phyloP scores from a whole-genome alignment of 768 basidiomycete species.

The Suillus fuscotomentosus region DNA sequence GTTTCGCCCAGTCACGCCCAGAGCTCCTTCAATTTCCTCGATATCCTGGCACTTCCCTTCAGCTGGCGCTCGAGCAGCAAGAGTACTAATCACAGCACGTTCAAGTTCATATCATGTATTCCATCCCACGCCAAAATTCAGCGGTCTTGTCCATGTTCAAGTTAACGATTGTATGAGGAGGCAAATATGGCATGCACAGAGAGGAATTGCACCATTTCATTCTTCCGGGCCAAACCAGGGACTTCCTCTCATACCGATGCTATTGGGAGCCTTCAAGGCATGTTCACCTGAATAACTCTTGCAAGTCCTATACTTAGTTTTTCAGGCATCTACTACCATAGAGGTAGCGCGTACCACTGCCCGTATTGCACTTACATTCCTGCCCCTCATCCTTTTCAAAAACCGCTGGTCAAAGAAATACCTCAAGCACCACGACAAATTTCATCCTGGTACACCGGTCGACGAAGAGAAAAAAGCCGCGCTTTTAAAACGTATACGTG shows the following conservation, averaged over 20 bases:
- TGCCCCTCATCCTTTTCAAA: conserved; percentile 65
- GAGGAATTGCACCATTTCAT: conserved; percentile 35
- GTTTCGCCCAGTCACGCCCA: conserved; percentile 37
- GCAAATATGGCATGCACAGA: conserved; percentile 2
- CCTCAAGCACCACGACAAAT: conserved; percentile 43
- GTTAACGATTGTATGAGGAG: conserved; percentile 2
- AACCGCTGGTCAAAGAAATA: conserved; percentile 50
- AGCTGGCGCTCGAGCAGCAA: not conserved
- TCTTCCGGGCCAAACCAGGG: conserved; percentile 35
- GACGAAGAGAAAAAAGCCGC: conserved; percentile 52
- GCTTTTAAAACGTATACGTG: conserved; percentile 47
- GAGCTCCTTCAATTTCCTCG: not conserved
- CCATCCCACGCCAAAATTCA: conserved; percentile 3
- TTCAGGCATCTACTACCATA: conserved; percentile 70
- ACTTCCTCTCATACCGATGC: conserved; percentile 48
- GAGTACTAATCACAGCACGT: not conserved
- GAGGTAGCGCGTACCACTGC: conserved; percentile 68
- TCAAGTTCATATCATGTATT: conserved; percentile 1
- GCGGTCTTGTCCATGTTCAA: conserved; percentile 10
- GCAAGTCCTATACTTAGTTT: conserved; percentile 3
- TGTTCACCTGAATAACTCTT: conserved; percentile 10
- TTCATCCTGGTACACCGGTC: conserved; percentile 40
- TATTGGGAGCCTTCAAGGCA: conserved; percentile 69
- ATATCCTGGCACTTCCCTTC: not conserved
- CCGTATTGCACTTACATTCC: conserved; percentile 71